Conservation (phyloP, 1,284 basidiomycete genomes). For the Moesziomyces parantarcticus region DNA sequence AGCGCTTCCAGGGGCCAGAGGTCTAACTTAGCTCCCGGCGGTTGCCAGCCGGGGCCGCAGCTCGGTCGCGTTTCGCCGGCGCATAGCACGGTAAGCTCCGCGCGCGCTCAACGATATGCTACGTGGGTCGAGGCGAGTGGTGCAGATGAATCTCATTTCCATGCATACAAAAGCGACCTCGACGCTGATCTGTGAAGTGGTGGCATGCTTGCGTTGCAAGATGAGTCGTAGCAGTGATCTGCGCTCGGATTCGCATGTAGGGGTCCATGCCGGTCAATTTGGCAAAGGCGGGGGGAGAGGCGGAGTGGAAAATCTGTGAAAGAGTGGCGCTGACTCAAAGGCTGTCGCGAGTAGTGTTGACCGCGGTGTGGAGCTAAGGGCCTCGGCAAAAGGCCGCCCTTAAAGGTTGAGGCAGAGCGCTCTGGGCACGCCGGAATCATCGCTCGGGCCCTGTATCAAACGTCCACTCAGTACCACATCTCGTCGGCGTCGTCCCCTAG, state of each 20-base stretch:
- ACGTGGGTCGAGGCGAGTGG: no score
- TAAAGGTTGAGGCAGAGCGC: no score
- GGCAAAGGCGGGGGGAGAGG: background rate
- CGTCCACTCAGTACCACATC: no score
- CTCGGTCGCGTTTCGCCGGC: background rate
- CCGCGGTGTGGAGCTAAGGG: no score
- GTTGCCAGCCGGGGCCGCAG: background rate
- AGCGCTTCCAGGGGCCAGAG: slow-evolving; percentile 38
- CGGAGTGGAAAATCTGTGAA: background rate
- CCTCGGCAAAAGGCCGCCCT: no score
- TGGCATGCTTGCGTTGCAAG: background rate
- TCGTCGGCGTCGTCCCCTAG: no score
- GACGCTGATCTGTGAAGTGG: background rate
- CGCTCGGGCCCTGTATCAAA: no score
- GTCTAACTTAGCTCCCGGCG: slow-evolving; percentile 5
- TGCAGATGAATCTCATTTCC: no score
- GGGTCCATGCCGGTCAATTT: background rate
- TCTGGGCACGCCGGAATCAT: no score
- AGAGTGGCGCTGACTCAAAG: background rate
- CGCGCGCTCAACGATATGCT: no score
- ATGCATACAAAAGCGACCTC: background rate
- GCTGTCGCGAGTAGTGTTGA: background rate
- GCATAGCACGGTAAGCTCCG: no score
- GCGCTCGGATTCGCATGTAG: background rate
- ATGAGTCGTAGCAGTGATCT: no score